These are phyloP conservation scores for Blumeria hordei DNA, from an alignment of 2,329 filamentous ascomycete genomes.

Conservation along the genomic window DNA sequence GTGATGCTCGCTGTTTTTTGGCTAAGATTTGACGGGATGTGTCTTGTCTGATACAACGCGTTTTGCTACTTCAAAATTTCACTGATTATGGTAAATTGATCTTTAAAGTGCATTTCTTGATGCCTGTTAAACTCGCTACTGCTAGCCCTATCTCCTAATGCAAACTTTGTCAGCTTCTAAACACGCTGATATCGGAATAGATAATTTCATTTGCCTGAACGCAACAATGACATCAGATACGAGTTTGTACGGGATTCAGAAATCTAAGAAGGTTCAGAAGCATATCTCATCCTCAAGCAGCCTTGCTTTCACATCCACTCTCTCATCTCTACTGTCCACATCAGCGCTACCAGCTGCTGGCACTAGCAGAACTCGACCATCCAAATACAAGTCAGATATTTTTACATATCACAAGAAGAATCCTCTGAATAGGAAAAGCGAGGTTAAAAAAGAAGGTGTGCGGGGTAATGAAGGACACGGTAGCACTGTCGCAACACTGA, in stretches of 20 bases:
- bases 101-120: not conserved
- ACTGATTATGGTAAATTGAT: too few species aligned
- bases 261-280: conserved; percentile 40
- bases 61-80: too few species aligned
- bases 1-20: too few species aligned
- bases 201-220: too few species aligned
- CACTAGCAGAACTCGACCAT: conserved; percentile 26
- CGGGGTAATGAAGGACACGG: conserved; percentile 23
- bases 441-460: conserved; percentile 26
- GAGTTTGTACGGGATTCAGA: conserved; percentile 53
- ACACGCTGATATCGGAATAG: too few species aligned
- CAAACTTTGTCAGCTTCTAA: too few species aligned
- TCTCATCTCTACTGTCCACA: conserved; percentile 56
- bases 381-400: conserved; percentile 38
- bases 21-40: too few species aligned
- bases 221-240: conserved; percentile 24
- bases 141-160: not conserved
- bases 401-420: conserved; percentile 43
- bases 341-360: conserved; percentile 18
- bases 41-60: too few species aligned
- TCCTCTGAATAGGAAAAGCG: conserved; percentile 34
- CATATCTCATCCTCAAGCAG: conserved; percentile 47
- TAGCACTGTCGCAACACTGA: conserved; percentile 31
- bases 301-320: conserved; percentile 69
- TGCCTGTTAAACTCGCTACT: not conserved